phyloP scores from a whole-genome alignment of 2,329 filamentous ascomycete species.

The Ceratocystis alfenasii region DNA sequence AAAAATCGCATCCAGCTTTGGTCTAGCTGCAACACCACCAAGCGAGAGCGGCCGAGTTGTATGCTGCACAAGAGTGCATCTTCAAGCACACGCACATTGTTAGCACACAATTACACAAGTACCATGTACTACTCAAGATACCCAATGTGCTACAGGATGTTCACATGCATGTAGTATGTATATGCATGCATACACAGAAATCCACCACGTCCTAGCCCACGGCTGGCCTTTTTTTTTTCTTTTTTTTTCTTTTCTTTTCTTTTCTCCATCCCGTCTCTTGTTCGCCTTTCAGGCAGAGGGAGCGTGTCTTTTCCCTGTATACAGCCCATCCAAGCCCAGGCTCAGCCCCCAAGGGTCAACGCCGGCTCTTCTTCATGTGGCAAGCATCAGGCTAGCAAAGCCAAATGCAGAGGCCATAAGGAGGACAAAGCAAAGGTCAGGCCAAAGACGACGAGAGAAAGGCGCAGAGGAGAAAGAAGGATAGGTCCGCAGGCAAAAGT shows the following conservation, averaged over 20 bases:
- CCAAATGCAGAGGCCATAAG: not conserved
- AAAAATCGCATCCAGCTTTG: not conserved
- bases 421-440: not conserved
- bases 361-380: not conserved
- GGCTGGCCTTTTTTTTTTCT: not conserved
- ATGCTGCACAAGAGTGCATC: no score
- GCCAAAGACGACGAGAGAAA: not conserved
- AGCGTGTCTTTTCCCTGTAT: not conserved
- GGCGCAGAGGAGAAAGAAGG: not conserved
- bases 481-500: not conserved
- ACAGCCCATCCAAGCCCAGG: not conserved
- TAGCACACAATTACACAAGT: not conserved
- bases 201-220: not conserved
- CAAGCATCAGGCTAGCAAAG: not conserved
- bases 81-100: not conserved
- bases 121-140: no score
- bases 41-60: not conserved
- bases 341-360: not conserved
- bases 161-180: not conserved
- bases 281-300: not conserved
- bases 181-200: not conserved
- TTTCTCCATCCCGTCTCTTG: not conserved
- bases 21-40: not conserved
- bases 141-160: no score
- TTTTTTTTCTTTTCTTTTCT: not conserved